Evolutionary conservation across 306 rosid species (phyloP).

Genomic region (Morella rubra): DNA sequence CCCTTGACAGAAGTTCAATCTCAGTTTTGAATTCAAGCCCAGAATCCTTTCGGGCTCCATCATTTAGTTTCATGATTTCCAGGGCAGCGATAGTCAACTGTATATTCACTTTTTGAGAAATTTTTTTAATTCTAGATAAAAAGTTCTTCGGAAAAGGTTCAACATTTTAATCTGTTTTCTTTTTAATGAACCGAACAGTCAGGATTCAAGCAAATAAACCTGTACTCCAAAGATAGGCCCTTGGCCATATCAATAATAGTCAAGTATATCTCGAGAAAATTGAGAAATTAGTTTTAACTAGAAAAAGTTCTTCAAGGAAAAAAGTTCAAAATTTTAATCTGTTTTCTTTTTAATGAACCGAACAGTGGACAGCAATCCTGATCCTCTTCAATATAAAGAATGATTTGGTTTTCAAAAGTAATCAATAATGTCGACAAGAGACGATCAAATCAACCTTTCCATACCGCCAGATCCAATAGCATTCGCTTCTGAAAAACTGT

Average conservation of each 20-base stretch:
- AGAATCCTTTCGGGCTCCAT: slow-evolving; percentile 40
- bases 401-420: background rate
- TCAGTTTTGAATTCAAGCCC: slow-evolving; percentile 45
- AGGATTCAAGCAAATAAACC: too few species aligned
- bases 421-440: background rate
- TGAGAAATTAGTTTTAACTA: background rate
- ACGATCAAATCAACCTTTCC: too few species aligned
- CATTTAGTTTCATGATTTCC: too few species aligned
- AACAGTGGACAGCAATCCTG: background rate
- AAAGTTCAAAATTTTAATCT: background rate
- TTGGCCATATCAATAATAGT: background rate
- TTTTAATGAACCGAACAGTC: too few species aligned
- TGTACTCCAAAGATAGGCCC: background rate
- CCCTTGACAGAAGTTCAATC: slow-evolving; percentile 58
- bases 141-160: too few species aligned
- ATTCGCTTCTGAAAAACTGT: too few species aligned
- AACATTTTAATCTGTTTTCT: too few species aligned
- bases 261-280: background rate
- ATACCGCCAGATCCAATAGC: too few species aligned
- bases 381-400: background rate
- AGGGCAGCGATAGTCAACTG: too few species aligned
- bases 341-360: background rate
- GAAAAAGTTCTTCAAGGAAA: background rate
- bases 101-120: too few species aligned
- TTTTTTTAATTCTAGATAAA: too few species aligned